These are phyloP conservation scores for Stephania yunnanensis DNA, from an alignment of 164 flowering plant genomes.

Conservation along the genomic window DNA sequence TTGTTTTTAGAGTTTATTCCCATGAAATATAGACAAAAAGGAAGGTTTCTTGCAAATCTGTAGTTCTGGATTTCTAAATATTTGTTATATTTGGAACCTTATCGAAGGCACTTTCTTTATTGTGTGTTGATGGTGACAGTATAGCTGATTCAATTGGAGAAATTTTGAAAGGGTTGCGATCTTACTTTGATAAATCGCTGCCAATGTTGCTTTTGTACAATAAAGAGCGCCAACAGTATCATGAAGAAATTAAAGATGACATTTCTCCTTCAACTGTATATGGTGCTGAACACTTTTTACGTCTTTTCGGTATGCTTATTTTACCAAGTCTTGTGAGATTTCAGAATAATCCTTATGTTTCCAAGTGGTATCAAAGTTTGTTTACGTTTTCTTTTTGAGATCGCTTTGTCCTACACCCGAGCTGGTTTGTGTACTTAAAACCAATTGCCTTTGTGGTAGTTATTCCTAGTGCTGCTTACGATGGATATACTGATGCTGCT, in stretches of 20 bases:
- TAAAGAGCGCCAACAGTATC: conserved; percentile 67
- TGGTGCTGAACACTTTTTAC: conserved; percentile 92
- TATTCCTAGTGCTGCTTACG: neutral
- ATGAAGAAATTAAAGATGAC: conserved; percentile 35
- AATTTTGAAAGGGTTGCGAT: conserved; percentile 55
- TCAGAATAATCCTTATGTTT: too few species aligned
- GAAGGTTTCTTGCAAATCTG: neutral
- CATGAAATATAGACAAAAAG: neutral
- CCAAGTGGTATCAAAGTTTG: too few species aligned
- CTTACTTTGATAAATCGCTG: conserved; percentile 82
- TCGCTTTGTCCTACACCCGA: neutral
- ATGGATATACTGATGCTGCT: neutral
- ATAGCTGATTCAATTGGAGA: conserved; percentile 49
- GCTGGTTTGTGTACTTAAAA: neutral
- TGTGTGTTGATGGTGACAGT: conserved; percentile 31
- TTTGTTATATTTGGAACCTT: neutral
- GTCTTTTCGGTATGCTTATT: conserved; percentile 73
- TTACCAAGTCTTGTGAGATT: too few species aligned
- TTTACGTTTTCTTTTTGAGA: too few species aligned
- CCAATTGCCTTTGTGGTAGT: neutral
- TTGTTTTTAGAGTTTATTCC: neutral
- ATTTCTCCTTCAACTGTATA: conserved; percentile 66
- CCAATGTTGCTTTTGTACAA: conserved; percentile 74
- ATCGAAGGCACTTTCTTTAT: neutral
- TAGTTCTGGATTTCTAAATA: neutral